phyloP scores from a whole-genome alignment of 441 rosid species.

The Pelargonium citronellum region DNA sequence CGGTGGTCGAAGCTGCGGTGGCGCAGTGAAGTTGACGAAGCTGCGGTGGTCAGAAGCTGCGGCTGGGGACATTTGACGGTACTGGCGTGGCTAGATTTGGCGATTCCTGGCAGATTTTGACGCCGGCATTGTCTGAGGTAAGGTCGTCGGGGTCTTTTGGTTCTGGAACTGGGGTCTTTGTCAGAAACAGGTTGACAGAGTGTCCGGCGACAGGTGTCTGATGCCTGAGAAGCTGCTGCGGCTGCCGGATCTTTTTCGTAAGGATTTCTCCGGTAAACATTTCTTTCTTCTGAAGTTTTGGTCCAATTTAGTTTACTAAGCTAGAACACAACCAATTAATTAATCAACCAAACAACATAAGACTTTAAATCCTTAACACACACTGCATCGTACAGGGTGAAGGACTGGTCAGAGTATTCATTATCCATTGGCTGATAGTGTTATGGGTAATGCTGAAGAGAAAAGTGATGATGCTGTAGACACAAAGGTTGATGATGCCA shows the following conservation, averaged over 20 bases:
- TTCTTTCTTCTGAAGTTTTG: background rate
- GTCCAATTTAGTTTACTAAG: background rate
- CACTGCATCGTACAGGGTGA: background rate
- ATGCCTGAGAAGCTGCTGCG: too few species aligned
- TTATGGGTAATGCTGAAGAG: slow-evolving; percentile 24
- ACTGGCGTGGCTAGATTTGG: background rate
- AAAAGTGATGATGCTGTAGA: slow-evolving; percentile 31
- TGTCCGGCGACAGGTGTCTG: background rate
- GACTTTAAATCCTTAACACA: background rate
- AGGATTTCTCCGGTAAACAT: background rate
- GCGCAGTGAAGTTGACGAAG: background rate
- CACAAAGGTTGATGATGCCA: slow-evolving; percentile 25
- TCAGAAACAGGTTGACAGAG: background rate
- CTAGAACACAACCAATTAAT: background rate
- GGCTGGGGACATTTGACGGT: background rate
- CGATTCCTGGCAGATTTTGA: slow-evolving; percentile 2
- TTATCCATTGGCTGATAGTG: background rate
- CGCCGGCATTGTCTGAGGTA: background rate
- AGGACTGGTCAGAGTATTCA: slow-evolving; percentile 1
- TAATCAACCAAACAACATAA: background rate
- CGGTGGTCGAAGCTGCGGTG: slow-evolving; percentile 2
- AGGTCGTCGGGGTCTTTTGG: background rate
- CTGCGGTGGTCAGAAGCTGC: background rate
- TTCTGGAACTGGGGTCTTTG: background rate
- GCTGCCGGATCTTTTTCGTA: background rate